Conservation (phyloP, 2,329 filamentous ascomycete genomes). For the Blumeria hordei region DNA sequence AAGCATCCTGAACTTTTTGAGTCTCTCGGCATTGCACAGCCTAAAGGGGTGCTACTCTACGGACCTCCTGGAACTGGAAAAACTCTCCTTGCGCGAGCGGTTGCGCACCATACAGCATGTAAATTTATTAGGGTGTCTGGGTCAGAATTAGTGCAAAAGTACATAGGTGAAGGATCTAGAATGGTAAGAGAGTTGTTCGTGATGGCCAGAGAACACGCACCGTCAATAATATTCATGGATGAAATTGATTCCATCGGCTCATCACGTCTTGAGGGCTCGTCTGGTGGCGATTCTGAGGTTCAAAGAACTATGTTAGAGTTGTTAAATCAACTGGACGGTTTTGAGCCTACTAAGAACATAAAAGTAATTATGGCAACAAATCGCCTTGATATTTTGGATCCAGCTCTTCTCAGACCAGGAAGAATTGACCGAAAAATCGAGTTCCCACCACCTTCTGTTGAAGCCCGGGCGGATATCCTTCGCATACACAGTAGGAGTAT, state of each 20-base stretch:
- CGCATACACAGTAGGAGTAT: conserved; percentile 95
- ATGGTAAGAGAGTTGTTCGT: conserved; percentile 99
- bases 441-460: conserved; percentile 88
- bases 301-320: conserved; percentile 97
- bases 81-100: conserved; percentile 79
- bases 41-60: conserved; percentile 91
- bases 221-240: conserved; percentile 99
- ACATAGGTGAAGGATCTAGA: conserved; percentile 90
- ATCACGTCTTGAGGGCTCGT: conserved; percentile 84
- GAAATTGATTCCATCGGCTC: conserved; percentile 98
- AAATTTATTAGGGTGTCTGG: conserved; percentile 96
- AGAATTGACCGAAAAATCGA: conserved; percentile 98
- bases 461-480: conserved; percentile 90
- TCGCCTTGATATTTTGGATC: conserved; percentile 88
- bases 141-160: conserved; percentile 93
- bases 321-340: conserved; percentile 93
- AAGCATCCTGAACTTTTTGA: conserved; percentile 98
- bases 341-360: conserved; percentile 99
- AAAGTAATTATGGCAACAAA: conserved; percentile 99
- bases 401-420: conserved; percentile 79
- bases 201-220: conserved; percentile 94
- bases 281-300: conserved; percentile 88
- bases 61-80: conserved; percentile 94
- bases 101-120: conserved; percentile 96
- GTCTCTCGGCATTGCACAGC: conserved; percentile 93